Percentiles rank a stretch among this genome's conserved stretches.
Evolutionary conservation across 2,329 filamentous ascomycete species (phyloP).

Genomic region (Diaporthe vexans): DNA sequence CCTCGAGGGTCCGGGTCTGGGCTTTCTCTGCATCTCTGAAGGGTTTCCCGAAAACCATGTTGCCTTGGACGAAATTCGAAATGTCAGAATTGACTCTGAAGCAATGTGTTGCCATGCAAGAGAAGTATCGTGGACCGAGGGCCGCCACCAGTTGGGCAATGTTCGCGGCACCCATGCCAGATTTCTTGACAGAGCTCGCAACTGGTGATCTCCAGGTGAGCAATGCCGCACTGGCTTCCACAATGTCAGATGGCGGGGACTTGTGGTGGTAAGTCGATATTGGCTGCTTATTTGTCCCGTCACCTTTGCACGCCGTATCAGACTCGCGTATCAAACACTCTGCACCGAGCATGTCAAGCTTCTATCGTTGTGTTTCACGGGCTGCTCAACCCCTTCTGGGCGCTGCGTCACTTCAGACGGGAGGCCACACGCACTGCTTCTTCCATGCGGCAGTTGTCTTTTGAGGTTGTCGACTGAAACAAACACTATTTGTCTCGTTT

Average conservation of each 20-base stretch:
- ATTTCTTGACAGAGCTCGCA: background rate
- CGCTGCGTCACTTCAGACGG: slow-evolving; percentile 8
- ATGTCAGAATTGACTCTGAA: slow-evolving; percentile 7
- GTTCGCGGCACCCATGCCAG: background rate
- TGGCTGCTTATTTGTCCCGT: background rate
- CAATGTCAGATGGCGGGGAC: background rate
- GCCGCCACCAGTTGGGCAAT: background rate
- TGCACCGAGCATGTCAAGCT: slow-evolving; percentile 13
- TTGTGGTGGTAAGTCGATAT: background rate
- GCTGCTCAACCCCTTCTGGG: slow-evolving; percentile 10
- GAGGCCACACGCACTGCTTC: background rate
- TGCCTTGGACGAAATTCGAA: slow-evolving; percentile 2
- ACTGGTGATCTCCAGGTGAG: background rate
- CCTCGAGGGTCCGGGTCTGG: background rate
- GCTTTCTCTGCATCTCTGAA: background rate
- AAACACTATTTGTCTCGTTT: slow-evolving; percentile 11
- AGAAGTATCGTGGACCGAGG: background rate
- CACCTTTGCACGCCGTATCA: background rate
- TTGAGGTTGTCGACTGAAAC: slow-evolving; percentile 7
- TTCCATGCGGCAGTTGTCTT: slow-evolving; percentile 12
- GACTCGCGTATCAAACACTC: slow-evolving; percentile 15
- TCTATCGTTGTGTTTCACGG: slow-evolving; percentile 26
- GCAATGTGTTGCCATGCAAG: background rate
- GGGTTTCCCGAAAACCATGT: slow-evolving; percentile 7
- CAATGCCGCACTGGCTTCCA: background rate